Base-by-base conservation (phyloP, 176 grass and related monocot species). In the Ensete ventricosum region DNA sequence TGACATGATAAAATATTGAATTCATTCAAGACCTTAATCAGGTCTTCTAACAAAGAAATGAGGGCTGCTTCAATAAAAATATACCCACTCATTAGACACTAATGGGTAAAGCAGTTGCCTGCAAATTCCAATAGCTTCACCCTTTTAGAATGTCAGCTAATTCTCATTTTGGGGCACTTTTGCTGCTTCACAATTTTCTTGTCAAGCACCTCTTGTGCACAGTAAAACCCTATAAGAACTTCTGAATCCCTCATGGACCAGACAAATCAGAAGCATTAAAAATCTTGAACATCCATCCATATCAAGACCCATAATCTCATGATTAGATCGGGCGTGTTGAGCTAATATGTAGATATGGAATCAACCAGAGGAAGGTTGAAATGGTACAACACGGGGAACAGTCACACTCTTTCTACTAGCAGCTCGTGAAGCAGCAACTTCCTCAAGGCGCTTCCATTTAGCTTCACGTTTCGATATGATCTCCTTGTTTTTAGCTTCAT, bases 361-460 rank as follows among this genome's bases (percentile, higher is more conserved):
- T n/a, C 11, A 70, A 51, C 17, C 9, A 11, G 19, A 51, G 17
- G 67, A 20, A 52, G 51, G 17, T 70, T 8, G 48, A 48, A n/a
- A 17, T 3, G 67, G 51, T 52, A 51, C 17, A 21, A n/a, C 11
- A 51, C 20, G 43, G 1, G 17, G 19, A 52, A 50, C 19, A 17
- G 11, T 21, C 34, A 50, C 16, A 50, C 67, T n/a, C 8, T 50
- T 11, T 17, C 43, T 14, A 13, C 11, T 65, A 11, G 63, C 24
- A 25, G 34, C 34, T 64, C 21, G 43, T 6, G 16, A 75, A 75
- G 54, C 29, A 10, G 73, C 73, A 48, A 55, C 59, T 34, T 75
- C 73, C 59, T 59, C 73, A 48, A 75, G 54, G 16, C 14, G 54
- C 54, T 60, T 75, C 73, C 73, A 75, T 59, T 16, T 49, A 8